These are phyloP conservation scores for Candida pseudofarinosa DNA, from an alignment of 805 yeast species.

Conservation along the genomic window DNA sequence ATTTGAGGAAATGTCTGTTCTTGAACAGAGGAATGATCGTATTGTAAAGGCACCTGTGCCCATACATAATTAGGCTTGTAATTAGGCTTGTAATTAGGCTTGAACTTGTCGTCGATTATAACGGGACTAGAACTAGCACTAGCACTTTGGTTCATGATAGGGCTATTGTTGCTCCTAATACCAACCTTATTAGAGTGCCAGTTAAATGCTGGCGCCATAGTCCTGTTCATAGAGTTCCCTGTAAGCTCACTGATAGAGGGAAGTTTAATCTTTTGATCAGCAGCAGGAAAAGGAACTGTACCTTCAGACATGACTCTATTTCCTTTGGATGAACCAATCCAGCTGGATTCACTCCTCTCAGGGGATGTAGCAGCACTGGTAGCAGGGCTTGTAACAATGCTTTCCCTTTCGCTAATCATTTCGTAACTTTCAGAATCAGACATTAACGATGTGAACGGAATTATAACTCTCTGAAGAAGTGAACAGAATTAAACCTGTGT, in stretches of 20 bases:
- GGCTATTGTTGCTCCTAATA: not conserved
- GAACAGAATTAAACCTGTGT: too few species aligned
- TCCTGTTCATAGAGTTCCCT: not conserved
- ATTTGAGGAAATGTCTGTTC: not conserved
- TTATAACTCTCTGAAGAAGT: too few species aligned
- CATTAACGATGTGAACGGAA: not conserved
- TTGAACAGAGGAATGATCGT: not conserved
- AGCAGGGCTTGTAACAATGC: not conserved
- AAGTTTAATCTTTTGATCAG: slow-evolving; percentile 13
- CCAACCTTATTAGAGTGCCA: not conserved
- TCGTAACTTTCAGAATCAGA: not conserved
- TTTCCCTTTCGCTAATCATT: not conserved
- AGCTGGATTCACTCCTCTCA: not conserved
- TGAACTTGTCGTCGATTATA: not conserved
- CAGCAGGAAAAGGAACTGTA: not conserved
- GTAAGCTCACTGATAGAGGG: slow-evolving; percentile 27
- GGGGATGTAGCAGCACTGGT: not conserved
- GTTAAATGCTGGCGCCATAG: not conserved
- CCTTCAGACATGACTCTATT: not conserved
- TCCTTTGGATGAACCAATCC: not conserved
- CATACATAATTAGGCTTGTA: not conserved
- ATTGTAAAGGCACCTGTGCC: slow-evolving; percentile 1
- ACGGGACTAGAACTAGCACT: not conserved
- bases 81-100: not conserved
- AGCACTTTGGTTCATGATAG: not conserved